A percentile compares a stretch with the other conserved stretches of the same genome.
phyloP scores from a whole-genome alignment of 2,329 filamentous ascomycete genomes.

The Penicillium sp. region DNA sequence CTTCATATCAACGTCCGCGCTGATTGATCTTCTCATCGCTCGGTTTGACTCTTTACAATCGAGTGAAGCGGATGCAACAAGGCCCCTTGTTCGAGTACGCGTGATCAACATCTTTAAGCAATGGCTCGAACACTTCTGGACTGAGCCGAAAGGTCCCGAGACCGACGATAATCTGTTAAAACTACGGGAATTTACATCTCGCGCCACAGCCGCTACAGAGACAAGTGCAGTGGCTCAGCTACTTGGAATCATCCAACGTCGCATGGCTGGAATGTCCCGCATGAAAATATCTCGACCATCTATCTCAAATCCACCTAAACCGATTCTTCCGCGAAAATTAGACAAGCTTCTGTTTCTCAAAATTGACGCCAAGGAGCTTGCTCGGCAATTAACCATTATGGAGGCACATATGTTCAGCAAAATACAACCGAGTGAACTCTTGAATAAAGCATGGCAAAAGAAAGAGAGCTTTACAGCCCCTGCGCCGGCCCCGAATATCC shows the following conservation, averaged over 20 bases:
- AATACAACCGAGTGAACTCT: slow-evolving; percentile 85
- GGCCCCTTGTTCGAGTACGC: slow-evolving; percentile 85
- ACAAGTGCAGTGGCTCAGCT: slow-evolving; percentile 62
- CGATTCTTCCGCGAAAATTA: slow-evolving; percentile 95
- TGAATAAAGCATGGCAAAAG: slow-evolving; percentile 97
- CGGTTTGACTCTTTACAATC: slow-evolving; percentile 87
- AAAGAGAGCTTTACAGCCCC: slow-evolving; percentile 63
- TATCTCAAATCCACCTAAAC: slow-evolving; percentile 73
- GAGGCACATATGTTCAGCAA: slow-evolving; percentile 88
- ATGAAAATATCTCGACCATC: slow-evolving; percentile 52
- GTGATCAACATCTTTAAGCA: slow-evolving; percentile 94
- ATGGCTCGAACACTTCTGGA: slow-evolving; percentile 97
- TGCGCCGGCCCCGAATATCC: slow-evolving; percentile 85
- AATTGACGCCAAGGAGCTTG: slow-evolving; percentile 89
- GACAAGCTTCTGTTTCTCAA: slow-evolving; percentile 96
- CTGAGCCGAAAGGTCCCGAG: slow-evolving; percentile 68
- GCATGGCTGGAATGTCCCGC: slow-evolving; percentile 76
- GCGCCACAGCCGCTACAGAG: slow-evolving; percentile 6
- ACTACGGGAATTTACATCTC: slow-evolving; percentile 75
- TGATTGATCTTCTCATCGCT: slow-evolving; percentile 85
- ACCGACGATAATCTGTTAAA: slow-evolving; percentile 78
- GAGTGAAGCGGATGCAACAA: slow-evolving; percentile 77
- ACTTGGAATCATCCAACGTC: slow-evolving; percentile 79
- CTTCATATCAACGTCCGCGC: slow-evolving; percentile 79
- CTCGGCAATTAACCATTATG: slow-evolving; percentile 88